Evolutionary conservation across 2,329 filamentous ascomycete species (phyloP), one percentile per base, ranked within the genome.

Genomic region (Beauveria sp.): DNA sequence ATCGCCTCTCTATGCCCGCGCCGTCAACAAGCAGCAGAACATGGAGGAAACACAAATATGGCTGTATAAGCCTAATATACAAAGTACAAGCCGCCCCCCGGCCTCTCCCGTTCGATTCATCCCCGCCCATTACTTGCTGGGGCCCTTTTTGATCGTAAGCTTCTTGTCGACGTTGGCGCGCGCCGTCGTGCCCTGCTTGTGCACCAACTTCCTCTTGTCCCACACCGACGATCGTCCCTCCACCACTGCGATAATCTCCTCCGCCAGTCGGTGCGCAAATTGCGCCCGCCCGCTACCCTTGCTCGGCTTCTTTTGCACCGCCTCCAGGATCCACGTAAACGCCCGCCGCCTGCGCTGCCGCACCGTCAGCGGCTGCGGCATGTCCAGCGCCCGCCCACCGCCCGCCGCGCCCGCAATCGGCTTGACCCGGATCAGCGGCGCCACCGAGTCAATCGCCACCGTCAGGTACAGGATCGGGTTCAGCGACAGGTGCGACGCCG

Each of bases 381-480:
- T 83, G 61, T 93, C 91, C 63, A 97, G 83, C 14, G 91, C 84
- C 42, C 85, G 83, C 74, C 95, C 95, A 79, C 95, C 95, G 76
- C 93, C 93, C 1, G 89, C 90, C 42, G 89, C 84, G 67, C 91
- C 92, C 69, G 86, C 86, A 68, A 91, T 83, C 64, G 83, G 83
- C 60, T 87, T 85, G 70, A 99, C 87, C 67, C 89, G 88, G 70
- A 99, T 80, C 18, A 99, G 83, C 10, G 95, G 95, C 1, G 93
- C 91, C 26, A 99, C 88, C 10, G 91, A 96, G 80, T 99, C 95
- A 69, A 99, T 87, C 38, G 93, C 92, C 38, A 96, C 82, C 14
- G 89, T 91, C 53, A 99, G 87, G 78, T 98, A 99, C 60, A 90
- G 83, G 60, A 96, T 82, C 1, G 95, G 95, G 75, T 97, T 90